Evolutionary conservation across 2,329 filamentous ascomycete species (phyloP).

Genomic region (Huntiella savannae): DNA sequence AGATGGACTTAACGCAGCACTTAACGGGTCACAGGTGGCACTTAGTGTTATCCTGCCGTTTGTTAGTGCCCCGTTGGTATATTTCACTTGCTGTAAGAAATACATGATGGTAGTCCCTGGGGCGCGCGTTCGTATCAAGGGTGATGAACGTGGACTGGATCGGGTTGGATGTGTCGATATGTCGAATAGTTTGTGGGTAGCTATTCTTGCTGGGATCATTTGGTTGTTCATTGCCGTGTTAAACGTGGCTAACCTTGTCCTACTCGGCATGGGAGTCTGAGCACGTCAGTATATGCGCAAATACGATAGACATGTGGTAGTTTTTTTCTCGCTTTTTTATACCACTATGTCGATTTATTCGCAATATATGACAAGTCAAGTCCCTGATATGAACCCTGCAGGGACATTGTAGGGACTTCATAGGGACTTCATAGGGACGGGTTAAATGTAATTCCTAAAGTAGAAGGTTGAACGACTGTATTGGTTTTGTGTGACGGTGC

Average conservation of each 20-base stretch:
- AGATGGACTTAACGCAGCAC: constrained; percentile 47
- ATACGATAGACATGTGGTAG: no score
- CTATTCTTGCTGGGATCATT: constrained; percentile 35
- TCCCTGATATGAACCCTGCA: no score
- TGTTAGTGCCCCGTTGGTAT: constrained; percentile 64
- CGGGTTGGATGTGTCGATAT: constrained; percentile 31
- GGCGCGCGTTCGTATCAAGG: constrained; percentile 18
- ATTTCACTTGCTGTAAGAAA: constrained; percentile 59
- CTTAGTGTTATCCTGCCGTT: constrained; percentile 66
- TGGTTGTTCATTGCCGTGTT: constrained; percentile 60
- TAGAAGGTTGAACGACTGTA: no score
- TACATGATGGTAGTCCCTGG: constrained; percentile 56
- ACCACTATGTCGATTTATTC: no score
- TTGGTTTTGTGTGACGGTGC: no score
- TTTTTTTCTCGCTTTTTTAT: no score
- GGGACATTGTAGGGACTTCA: no score
- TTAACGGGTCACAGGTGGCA: constrained; percentile 61
- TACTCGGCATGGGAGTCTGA: constrained; percentile 27
- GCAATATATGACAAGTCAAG: no score
- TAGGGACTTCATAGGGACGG: no score
- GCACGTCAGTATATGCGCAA: no score
- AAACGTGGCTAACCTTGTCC: constrained; percentile 54
- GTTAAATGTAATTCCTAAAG: no score
- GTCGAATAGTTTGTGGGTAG: constrained; percentile 51
- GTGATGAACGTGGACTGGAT: constrained; percentile 13